Conservation (phyloP, 805 yeast genomes). For the Myxozyma udenii region DNA sequence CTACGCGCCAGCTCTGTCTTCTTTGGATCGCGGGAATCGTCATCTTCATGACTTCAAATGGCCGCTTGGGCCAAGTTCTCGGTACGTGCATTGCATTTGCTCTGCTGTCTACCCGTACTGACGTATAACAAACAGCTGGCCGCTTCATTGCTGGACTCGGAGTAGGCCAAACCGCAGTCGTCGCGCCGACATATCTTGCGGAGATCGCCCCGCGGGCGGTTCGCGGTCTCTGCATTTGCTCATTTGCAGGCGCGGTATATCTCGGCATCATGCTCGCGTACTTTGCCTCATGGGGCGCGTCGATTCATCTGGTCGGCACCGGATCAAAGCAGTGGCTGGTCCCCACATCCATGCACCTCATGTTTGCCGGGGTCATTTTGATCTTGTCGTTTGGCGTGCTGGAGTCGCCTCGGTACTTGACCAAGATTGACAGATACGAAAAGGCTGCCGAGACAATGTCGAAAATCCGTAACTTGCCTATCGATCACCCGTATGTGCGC, state of each 20-base stretch:
- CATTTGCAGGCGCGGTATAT: slow-evolving; percentile 58
- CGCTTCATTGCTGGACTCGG: slow-evolving; percentile 14
- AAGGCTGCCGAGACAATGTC: not conserved
- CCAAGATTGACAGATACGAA: not conserved
- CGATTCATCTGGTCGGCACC: slow-evolving; percentile 43
- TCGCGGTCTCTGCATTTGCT: slow-evolving; percentile 61
- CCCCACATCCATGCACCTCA: slow-evolving; percentile 50
- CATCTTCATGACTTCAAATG: slow-evolving; percentile 44
- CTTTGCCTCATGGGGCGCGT: slow-evolving; percentile 52
- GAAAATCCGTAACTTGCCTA: not conserved
- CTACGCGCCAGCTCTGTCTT: slow-evolving; percentile 46
- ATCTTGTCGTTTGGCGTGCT: not conserved
- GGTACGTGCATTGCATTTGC: too few species aligned
- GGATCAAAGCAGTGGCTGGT: slow-evolving; percentile 50
- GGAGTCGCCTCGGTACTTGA: not conserved
- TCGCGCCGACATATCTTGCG: slow-evolving; percentile 51
- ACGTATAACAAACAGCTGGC: too few species aligned
- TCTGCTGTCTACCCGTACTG: too few species aligned
- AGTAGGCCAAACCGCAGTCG: slow-evolving; percentile 10
- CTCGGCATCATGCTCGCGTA: slow-evolving; percentile 52
- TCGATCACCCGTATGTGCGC: not conserved
- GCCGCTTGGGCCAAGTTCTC: slow-evolving; percentile 43
- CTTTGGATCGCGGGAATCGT: slow-evolving; percentile 48
- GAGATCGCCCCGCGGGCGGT: slow-evolving; percentile 75
- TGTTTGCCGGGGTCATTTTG: slow-evolving; percentile 47